These are phyloP conservation scores for Beta macrorhiza DNA, from an alignment of 179 eudicot genomes.

Conservation along the genomic window DNA sequence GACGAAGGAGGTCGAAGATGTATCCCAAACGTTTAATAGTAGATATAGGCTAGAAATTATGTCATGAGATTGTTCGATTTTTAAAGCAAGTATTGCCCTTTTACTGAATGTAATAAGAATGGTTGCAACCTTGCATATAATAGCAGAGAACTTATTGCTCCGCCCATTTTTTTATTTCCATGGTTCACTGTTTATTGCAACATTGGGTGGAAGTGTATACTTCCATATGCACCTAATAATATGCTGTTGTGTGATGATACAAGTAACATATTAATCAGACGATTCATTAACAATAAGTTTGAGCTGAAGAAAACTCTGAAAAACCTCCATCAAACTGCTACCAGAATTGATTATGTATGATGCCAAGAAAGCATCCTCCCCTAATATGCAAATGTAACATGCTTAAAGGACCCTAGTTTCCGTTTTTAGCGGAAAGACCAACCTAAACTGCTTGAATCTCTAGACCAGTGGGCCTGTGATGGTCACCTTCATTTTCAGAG, in stretches of 20 bases:
- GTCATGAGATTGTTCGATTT: too few species aligned
- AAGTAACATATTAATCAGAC: background rate
- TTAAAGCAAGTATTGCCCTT: too few species aligned
- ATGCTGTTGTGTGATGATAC: background rate
- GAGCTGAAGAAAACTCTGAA: background rate
- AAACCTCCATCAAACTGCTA: background rate
- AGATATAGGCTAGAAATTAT: background rate
- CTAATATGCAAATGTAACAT: background rate
- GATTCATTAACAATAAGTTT: background rate
- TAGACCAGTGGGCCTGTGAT: slow-evolving; percentile 30
- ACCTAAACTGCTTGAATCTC: slow-evolving; percentile 41
- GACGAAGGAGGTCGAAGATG: background rate
- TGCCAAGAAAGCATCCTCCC: slow-evolving; percentile 14
- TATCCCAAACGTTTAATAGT: background rate
- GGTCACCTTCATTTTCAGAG: slow-evolving; percentile 26
- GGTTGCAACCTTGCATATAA: background rate
- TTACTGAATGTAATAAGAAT: too few species aligned
- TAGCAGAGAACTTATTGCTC: background rate
- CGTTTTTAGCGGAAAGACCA: background rate
- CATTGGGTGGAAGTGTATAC: background rate
- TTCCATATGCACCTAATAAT: background rate
- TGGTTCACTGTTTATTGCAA: background rate
- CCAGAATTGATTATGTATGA: background rate
- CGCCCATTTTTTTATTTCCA: too few species aligned
- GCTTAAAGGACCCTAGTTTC: background rate